Conservation (phyloP, 2,329 filamentous ascomycete genomes). For the Ceratocystis alfenasii region DNA sequence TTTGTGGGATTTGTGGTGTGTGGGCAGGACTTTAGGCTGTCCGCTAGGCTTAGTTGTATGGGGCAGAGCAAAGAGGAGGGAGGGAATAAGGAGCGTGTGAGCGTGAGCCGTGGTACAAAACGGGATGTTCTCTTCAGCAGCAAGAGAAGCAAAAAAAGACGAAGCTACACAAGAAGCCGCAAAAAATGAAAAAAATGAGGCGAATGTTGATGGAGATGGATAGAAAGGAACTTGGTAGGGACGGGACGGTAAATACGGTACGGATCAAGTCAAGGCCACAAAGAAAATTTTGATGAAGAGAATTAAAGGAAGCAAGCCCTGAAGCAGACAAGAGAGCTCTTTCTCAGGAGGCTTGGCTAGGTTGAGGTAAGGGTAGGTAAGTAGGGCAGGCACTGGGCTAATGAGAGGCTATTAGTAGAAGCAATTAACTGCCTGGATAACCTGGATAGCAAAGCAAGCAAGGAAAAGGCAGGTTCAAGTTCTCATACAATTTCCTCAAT, state of each 20-base stretch:
- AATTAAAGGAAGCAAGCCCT: constrained; percentile 8
- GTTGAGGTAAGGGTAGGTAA: neutral
- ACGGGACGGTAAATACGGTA: neutral
- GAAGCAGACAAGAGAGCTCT: neutral
- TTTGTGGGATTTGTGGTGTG: constrained; percentile 9
- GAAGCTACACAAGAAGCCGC: no score
- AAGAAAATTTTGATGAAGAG: constrained; percentile 10
- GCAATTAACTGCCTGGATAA: neutral
- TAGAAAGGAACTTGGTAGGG: neutral
- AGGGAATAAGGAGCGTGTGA: neutral
- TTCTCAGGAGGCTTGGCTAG: constrained; percentile 1
- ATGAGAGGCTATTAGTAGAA: neutral
- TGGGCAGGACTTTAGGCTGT: neutral
- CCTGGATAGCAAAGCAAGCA: neutral
- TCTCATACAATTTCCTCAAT: neutral
- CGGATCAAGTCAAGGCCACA: constrained; percentile 3
- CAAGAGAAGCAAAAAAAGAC: neutral
- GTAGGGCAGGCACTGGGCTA: neutral
- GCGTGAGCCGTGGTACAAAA: neutral
- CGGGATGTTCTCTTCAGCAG: neutral
- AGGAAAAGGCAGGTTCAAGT: neutral
- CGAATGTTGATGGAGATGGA: neutral
- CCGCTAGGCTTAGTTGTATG: neutral
- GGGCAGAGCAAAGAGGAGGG: neutral
- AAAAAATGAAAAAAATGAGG: neutral